Conservation (phyloP, 2,329 filamentous ascomycete species). For the Neobulgaria alba region DNA sequence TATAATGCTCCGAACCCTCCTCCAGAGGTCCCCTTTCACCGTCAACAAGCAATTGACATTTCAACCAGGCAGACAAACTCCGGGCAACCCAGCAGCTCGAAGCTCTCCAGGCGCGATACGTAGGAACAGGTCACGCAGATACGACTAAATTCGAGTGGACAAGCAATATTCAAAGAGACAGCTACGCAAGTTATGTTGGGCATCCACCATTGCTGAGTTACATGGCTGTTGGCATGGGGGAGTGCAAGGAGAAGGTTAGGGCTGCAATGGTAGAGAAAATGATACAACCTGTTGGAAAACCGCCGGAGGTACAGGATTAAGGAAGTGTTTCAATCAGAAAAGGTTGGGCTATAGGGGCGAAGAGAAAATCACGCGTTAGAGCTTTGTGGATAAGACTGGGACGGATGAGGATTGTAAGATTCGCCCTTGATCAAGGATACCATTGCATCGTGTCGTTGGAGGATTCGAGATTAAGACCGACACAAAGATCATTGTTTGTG, state of each 20-base stretch:
- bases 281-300: constrained; percentile 57
- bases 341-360: too few species aligned
- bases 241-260: constrained; percentile 71
- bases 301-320: constrained; percentile 48
- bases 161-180: constrained; percentile 91
- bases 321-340: too few species aligned
- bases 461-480: too few species aligned
- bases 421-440: too few species aligned
- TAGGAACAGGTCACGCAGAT: constrained; percentile 93
- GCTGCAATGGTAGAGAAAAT: constrained; percentile 77
- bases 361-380: too few species aligned
- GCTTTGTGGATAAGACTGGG: too few species aligned
- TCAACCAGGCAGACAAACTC: constrained; percentile 92
- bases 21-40: too few species aligned
- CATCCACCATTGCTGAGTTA: constrained; percentile 84
- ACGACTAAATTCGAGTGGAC: constrained; percentile 97
- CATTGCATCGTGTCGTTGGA: too few species aligned
- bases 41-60: too few species aligned
- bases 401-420: too few species aligned
- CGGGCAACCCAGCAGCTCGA: constrained; percentile 97
- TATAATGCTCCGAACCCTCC: too few species aligned
- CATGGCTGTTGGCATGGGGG: constrained; percentile 82
- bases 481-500: too few species aligned
- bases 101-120: constrained; percentile 87
- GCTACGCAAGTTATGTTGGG: constrained; percentile 78